Evolutionary conservation across 73 alveolate species (phyloP).

Genomic region (Paramecium sonneborni): DNA sequence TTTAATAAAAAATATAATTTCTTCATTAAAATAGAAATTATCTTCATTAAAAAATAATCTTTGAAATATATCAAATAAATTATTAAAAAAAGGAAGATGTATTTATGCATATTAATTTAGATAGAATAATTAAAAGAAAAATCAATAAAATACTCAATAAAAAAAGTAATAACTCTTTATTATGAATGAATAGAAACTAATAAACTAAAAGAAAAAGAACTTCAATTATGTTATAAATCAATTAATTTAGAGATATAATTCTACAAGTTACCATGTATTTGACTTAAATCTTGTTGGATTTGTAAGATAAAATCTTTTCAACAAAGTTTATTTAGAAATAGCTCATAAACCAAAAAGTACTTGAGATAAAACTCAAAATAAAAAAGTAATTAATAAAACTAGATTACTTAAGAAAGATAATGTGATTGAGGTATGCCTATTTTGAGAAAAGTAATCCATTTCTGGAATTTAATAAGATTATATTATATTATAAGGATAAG

Average conservation of each 20-base stretch:
- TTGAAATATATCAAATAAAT: not conserved
- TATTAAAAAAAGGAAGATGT: not conserved
- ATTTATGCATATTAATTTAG: not conserved
- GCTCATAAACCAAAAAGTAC: not conserved
- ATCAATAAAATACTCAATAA: not conserved
- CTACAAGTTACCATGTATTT: not conserved
- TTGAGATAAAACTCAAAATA: not conserved
- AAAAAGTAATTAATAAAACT: not conserved
- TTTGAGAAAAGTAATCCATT: not conserved
- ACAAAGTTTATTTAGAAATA: not conserved
- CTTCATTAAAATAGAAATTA: not conserved
- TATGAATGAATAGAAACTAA: not conserved
- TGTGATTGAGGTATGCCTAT: not conserved
- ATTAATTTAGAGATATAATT: not conserved
- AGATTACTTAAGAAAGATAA: not conserved
- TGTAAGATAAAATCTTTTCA: not conserved
- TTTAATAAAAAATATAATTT: not conserved
- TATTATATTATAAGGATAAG: not conserved
- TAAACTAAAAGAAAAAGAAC: not conserved
- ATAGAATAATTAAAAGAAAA: not conserved
- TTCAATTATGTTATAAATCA: not conserved
- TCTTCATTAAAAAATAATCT: not conserved
- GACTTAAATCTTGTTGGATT: not conserved
- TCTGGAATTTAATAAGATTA: not conserved
- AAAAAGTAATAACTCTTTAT: not conserved